Evolutionary conservation across 306 rosid genomes (phyloP), one percentile per base, ranked within the genome.

Genomic region (Glycine latifolia): DNA sequence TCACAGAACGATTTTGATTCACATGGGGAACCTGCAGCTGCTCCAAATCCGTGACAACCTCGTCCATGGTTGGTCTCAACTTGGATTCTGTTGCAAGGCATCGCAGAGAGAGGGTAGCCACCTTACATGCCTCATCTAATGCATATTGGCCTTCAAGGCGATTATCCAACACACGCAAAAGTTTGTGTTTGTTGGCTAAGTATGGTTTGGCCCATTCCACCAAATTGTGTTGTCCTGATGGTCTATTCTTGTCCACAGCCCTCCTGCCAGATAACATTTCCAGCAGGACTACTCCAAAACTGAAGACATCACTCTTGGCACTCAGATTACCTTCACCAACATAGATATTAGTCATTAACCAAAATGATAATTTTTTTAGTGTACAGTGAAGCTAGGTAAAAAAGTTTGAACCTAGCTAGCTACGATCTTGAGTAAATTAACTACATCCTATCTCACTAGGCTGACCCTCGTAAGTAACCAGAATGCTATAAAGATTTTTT

Each of bases 81-180:
- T 89, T 87, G 74, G 85, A 79, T 43, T 86, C 92, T 10, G 11
- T 37, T 56, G 89, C 84, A 52, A 91, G 82, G 87, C 95, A 91
- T 79, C 75, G 66, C 61, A 85, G 71, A 47, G 91, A 73, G 12
- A 89, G 82, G 4, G 54, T 85, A 6, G 92, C 89, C 4, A 74
- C 81, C 76, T 87, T 87, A 17, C 10, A 69, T 2, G 88, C 92
- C 17, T 49, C 91, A 15, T 89, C 95, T 63, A 79, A 2, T 2
- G 84, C 48, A 44, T 87, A 91, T 79, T 91, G 95, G 67, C 95
- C 92, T 83, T 86, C 92, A 8, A 91, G 88, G 49, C 95, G 90
- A 61, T 61, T 79, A 71, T 91, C 95, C 56, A 91, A 53, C 39
- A 91, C 85, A 3, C 85, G 86, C 3, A 56, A 41, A 50, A 82